Percentiles rank a stretch among this genome's conserved stretches.
These are phyloP conservation scores for Teunomyces pallodes DNA, from an alignment of 805 yeast species.

Conservation along the genomic window DNA sequence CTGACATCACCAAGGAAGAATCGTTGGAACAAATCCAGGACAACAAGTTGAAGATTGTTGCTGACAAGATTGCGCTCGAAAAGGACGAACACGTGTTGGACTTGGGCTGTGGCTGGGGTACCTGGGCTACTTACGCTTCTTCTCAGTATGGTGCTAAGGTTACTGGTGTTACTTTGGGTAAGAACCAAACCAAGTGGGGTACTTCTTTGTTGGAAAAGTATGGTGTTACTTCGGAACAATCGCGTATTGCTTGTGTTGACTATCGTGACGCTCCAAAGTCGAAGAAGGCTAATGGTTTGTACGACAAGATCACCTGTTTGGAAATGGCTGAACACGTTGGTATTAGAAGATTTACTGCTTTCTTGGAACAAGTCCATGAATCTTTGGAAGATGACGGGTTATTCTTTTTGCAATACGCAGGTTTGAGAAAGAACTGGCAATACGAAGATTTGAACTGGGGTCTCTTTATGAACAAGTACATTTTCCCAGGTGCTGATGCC, in stretches of 20 bases:
- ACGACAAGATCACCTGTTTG: slow-evolving; percentile 84
- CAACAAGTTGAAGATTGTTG: slow-evolving; percentile 82
- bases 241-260: slow-evolving; percentile 76
- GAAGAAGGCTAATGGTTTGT: slow-evolving; percentile 42
- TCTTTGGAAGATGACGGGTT: slow-evolving; percentile 90
- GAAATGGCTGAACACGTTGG: slow-evolving; percentile 98
- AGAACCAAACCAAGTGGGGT: slow-evolving; percentile 90
- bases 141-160: slow-evolving; percentile 79
- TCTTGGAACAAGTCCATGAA: slow-evolving; percentile 77
- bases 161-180: slow-evolving; percentile 88
- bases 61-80: slow-evolving; percentile 76
- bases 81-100: slow-evolving; percentile 76
- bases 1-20: slow-evolving; percentile 60
- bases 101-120: slow-evolving; percentile 96
- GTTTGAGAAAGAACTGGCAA: slow-evolving; percentile 89
- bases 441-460: slow-evolving; percentile 95
- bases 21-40: slow-evolving; percentile 80
- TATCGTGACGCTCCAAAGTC: slow-evolving; percentile 88
- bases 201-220: slow-evolving; percentile 64
- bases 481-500: slow-evolving; percentile 97
- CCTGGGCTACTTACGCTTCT: slow-evolving; percentile 81
- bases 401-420: slow-evolving; percentile 85
- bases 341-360: slow-evolving; percentile 73
- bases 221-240: slow-evolving; percentile 67
- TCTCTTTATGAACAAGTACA: slow-evolving; percentile 90